Percentiles rank a stretch among this genome's conserved stretches.
Conservation (phyloP, 768 basidiomycete genomes). For the Cystofilobasidium ferigula region DNA sequence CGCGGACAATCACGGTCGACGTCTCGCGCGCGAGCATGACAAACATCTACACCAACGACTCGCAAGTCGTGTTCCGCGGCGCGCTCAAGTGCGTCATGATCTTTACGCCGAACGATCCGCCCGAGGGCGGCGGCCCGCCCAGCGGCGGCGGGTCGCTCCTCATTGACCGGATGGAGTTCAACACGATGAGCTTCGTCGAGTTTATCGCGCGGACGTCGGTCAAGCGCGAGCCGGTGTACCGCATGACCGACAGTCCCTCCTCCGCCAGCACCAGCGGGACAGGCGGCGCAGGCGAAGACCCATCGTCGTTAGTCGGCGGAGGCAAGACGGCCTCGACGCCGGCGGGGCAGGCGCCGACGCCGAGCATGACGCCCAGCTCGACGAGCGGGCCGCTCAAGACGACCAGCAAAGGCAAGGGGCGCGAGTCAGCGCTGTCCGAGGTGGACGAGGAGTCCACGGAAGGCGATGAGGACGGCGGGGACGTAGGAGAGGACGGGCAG, state of each 20-base stretch:
- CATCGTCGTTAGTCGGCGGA: background rate
- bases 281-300: background rate
- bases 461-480: background rate
- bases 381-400: background rate
- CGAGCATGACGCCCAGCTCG: constrained; percentile 20
- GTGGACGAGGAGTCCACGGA: background rate
- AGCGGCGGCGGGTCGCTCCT: constrained; percentile 1
- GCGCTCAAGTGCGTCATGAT: constrained; percentile 18
- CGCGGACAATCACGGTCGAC: constrained; percentile 20
- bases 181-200: constrained; percentile 14
- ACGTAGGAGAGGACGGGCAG: background rate
- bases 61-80: constrained; percentile 21
- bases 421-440: constrained; percentile 3
- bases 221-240: background rate
- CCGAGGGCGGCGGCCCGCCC: constrained; percentile 1
- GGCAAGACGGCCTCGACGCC: constrained; percentile 8
- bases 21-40: constrained; percentile 23
- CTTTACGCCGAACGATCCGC: constrained; percentile 1
- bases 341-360: constrained; percentile 17
- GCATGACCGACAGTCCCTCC: background rate
- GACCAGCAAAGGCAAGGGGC: constrained; percentile 12
- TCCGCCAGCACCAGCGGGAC: too few species aligned
- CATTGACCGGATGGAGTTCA: constrained; percentile 18
- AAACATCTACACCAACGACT: constrained; percentile 19
- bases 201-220: constrained; percentile 12